A percentile compares a stretch with the other conserved stretches of the same genome.
These are phyloP conservation scores for Umbilicus rupestris DNA, from an alignment of 164 flowering plant genomes.

Conservation along the genomic window DNA sequence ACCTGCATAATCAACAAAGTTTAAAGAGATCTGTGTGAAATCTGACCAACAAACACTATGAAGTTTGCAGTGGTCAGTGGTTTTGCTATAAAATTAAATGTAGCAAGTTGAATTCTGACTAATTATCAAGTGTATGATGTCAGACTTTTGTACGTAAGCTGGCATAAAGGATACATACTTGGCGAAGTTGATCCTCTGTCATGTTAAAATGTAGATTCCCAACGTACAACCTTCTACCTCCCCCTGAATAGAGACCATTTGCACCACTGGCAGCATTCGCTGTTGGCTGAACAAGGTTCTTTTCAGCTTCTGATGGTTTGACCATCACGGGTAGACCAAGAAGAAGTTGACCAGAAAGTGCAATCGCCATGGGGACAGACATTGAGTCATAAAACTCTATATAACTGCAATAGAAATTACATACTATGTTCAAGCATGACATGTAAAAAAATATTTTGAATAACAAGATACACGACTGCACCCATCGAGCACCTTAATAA, in stretches of 20 bases:
- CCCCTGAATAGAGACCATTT: slow-evolving; percentile 57
- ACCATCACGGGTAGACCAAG: slow-evolving; percentile 90
- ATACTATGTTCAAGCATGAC: not conserved
- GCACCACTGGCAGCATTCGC: slow-evolving; percentile 38
- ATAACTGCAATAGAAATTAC: slow-evolving; percentile 36
- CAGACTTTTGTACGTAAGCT: not conserved
- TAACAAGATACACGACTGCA: not conserved
- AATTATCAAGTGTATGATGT: not conserved
- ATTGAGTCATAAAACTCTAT: slow-evolving; percentile 90
- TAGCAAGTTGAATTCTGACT: not conserved
- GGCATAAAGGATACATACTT: slow-evolving; percentile 30
- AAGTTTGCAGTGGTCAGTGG: not conserved
- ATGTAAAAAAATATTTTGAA: not conserved
- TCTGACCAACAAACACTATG: not conserved
- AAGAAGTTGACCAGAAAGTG: slow-evolving; percentile 84
- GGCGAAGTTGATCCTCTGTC: slow-evolving; percentile 76
- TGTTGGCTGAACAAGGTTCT: slow-evolving; percentile 83
- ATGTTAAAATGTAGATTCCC: slow-evolving; percentile 82
- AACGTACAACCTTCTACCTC: slow-evolving; percentile 81
- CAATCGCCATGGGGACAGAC: slow-evolving; percentile 99
- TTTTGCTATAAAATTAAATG: not conserved
- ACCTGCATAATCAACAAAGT: slow-evolving; percentile 34
- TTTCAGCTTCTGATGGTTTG: slow-evolving; percentile 97
- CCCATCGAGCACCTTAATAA: not conserved
- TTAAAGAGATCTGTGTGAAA: not conserved